Evolutionary conservation across 352 stramenopile genomes (phyloP).

Genomic region (Phytophthora palmivora): DNA sequence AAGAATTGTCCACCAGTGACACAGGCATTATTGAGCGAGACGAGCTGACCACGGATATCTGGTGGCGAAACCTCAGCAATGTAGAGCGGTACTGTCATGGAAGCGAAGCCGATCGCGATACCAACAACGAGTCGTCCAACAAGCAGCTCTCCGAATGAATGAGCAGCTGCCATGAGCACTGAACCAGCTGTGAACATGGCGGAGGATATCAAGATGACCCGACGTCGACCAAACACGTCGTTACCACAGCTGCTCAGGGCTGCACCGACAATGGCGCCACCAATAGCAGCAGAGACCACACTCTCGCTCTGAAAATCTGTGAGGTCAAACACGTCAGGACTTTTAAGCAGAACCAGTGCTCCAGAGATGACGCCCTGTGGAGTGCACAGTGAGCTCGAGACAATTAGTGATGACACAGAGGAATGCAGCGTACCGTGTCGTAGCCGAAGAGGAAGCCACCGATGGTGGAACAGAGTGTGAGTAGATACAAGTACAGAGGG

Average conservation of each 20-base stretch:
- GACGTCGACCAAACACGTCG: conserved; percentile 61
- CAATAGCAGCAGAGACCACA: conserved; percentile 75
- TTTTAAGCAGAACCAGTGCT: conserved; percentile 77
- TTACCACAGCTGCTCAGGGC: conserved; percentile 70
- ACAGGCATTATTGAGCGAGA: conserved; percentile 80
- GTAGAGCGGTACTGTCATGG: conserved; percentile 83
- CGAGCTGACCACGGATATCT: conserved; percentile 65
- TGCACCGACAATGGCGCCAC: conserved; percentile 73
- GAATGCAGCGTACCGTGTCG: conserved; percentile 50
- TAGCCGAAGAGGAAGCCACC: conserved; percentile 88
- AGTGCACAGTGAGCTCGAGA: too few species aligned
- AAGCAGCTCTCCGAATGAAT: conserved; percentile 61
- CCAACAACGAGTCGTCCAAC: conserved; percentile 71
- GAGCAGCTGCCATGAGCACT: conserved; percentile 60
- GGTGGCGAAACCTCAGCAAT: conserved; percentile 79
- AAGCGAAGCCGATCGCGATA: conserved; percentile 74
- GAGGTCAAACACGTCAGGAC: conserved; percentile 66
- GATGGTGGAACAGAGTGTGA: conserved; percentile 73
- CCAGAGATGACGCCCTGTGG: conserved; percentile 66
- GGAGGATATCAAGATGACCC: conserved; percentile 76
- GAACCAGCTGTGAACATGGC: conserved; percentile 68
- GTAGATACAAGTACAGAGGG: conserved; percentile 54
- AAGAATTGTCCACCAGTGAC: conserved; percentile 86
- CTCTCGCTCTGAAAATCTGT: conserved; percentile 65
- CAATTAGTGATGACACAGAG: too few species aligned